These are phyloP conservation scores for Dioscorea zingiberensis DNA, from an alignment of 106 monocot genomes.

Conservation along the genomic window DNA sequence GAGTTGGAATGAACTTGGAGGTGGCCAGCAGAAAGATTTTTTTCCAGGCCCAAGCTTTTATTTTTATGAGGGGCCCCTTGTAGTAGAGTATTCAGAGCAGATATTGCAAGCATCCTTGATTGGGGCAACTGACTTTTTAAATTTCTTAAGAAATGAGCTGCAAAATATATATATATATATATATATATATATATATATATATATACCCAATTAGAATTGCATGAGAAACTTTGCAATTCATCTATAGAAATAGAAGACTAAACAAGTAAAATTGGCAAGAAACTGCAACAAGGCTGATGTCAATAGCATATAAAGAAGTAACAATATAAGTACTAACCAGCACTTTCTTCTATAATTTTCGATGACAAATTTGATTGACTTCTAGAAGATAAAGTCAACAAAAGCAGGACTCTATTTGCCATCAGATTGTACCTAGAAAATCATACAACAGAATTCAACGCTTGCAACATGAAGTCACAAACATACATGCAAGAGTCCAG, in stretches of 20 bases:
- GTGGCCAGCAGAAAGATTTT: slow-evolving; percentile 14
- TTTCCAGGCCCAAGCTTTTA: slow-evolving; percentile 28
- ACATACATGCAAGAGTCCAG: background rate
- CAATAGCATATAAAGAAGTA: background rate
- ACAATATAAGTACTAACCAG: slow-evolving; percentile 45
- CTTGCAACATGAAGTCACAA: background rate
- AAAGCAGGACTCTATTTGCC: slow-evolving; percentile 84
- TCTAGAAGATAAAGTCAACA: slow-evolving; percentile 70
- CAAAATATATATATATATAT: slow-evolving; percentile 13
- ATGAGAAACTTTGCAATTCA: too few relatives aligned
- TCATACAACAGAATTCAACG: background rate
- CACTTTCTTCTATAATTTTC: slow-evolving; percentile 48
- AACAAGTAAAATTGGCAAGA: too few relatives aligned
- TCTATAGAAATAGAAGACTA: too few relatives aligned
- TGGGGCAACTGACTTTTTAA: slow-evolving; percentile 93
- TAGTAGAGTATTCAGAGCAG: slow-evolving; percentile 82
- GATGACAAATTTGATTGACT: slow-evolving; percentile 50
- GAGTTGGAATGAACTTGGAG: slow-evolving; percentile 20
- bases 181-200: too few relatives aligned
- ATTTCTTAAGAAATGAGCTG: slow-evolving; percentile 86
- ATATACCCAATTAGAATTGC: too few relatives aligned
- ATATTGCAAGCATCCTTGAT: slow-evolving; percentile 93
- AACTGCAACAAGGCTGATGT: too few relatives aligned
- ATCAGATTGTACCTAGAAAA: slow-evolving; percentile 85
- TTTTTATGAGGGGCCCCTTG: slow-evolving; percentile 55